Conservation (phyloP, 179 eudicot species). For the Carnegiea gigantea region DNA sequence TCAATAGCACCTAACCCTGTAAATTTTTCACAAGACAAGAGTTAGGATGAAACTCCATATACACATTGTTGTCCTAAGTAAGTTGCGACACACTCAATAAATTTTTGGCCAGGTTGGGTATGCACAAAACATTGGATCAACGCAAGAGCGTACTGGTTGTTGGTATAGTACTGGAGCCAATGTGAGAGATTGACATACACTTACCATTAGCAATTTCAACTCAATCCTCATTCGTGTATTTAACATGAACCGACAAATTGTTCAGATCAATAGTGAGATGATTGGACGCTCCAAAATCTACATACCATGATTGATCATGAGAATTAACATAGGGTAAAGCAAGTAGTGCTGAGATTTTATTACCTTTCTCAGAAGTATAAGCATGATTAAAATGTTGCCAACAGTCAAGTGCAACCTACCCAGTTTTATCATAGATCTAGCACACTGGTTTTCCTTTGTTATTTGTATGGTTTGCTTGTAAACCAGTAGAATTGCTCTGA, state of each 20-base stretch:
- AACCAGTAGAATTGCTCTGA: too few relatives aligned
- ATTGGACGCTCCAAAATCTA: not conserved
- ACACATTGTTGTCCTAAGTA: constrained; percentile 1
- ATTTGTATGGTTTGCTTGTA: too few relatives aligned
- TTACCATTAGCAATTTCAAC: constrained; percentile 10
- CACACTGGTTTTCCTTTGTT: too few relatives aligned
- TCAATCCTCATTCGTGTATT: not conserved
- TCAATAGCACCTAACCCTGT: not conserved
- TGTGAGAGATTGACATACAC: not conserved
- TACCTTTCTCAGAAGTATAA: too few relatives aligned
- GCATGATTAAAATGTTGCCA: too few relatives aligned
- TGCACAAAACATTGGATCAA: not conserved
- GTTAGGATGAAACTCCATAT: not conserved
- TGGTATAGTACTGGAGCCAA: not conserved
- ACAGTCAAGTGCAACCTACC: too few relatives aligned
- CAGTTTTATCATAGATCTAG: too few relatives aligned
- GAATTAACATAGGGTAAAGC: not conserved
- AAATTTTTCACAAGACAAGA: constrained; percentile 3
- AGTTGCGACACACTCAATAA: not conserved
- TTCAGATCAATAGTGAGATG: constrained; percentile 6
- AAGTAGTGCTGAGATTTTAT: too few relatives aligned
- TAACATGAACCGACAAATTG: not conserved
- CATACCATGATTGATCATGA: not conserved
- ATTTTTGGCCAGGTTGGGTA: not conserved
- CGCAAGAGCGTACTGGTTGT: not conserved